Base-by-base conservation (phyloP, 179 eudicot species). In the Silene noctiflora region DNA sequence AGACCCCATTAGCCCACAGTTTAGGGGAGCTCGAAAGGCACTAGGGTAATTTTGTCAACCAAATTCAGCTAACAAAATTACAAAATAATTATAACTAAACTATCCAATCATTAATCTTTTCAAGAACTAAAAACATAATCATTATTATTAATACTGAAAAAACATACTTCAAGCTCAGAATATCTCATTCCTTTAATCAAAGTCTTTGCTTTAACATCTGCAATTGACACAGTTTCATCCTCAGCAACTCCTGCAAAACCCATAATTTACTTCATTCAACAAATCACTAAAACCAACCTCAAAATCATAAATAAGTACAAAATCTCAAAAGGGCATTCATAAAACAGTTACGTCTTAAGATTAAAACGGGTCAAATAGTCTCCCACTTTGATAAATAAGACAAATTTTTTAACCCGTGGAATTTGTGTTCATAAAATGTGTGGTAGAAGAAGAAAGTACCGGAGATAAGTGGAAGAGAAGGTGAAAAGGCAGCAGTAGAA, bases 111-210 rank as follows among this genome's bases (percentile, higher is more conserved):
- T 20, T 59, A 6, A n/a, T 59, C 25, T 51, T 51, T 51, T 66
- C 69, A 1, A 4, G 1, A 29, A 14, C 8, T 4, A 27, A 66
- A 39, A 39, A 39, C 11, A 39, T 39, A 39, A 33, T 33, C 39
- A 33, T 39, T 4, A 33, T 33, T 4, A 33, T 1, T 35, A 35
- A 14, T 2, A 27, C 16, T 11, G 16, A 2, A 1, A 65, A 14
- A 12, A 24, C 89, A 44, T 83, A 89, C 93, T 79, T 88, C 83
- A 39, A 89, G 84, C 72, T 89, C 91, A 27, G 77, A 27, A 46
- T 86, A 89, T 77, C 81, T 76, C 93, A 88, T 82, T 62, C 89
- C 89, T 64, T 88, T 89, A 33, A 86, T 80, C 35, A 82, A n/a
- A 59, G 82, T 81, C 80, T 81, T 85, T 12, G 82, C 75, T 3